Evolutionary conservation across 2,329 filamentous ascomycete species (phyloP).

Genomic region (Botrytis aclada): DNA sequence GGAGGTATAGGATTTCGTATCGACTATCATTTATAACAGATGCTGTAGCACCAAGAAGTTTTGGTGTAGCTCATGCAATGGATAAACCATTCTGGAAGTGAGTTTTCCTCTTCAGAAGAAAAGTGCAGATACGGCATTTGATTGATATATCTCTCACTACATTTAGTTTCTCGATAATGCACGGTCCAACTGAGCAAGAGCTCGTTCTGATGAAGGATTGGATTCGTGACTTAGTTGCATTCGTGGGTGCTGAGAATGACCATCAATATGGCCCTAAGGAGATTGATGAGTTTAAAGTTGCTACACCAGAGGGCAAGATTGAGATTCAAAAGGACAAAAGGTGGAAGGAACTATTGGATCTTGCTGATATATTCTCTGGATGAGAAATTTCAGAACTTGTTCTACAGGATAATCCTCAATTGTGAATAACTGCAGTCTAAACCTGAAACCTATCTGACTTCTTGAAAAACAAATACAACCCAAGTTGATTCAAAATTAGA

Average conservation of each 20-base stretch:
- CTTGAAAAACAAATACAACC: background rate
- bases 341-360: conserved; percentile 38
- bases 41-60: conserved; percentile 39
- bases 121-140: background rate
- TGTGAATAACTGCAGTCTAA: background rate
- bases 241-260: conserved; percentile 38
- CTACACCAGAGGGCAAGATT: conserved; percentile 38
- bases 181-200: conserved; percentile 41
- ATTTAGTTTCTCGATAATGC: conserved; percentile 40
- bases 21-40: conserved; percentile 44
- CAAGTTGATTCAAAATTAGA: background rate
- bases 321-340: conserved; percentile 39
- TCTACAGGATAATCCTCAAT: background rate
- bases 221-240: conserved; percentile 41
- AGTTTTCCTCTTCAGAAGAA: conserved; percentile 19
- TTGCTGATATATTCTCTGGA: conserved; percentile 36
- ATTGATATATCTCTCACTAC: background rate
- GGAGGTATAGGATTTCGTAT: conserved; percentile 45
- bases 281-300: conserved; percentile 40
- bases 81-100: conserved; percentile 46
- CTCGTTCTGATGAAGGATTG: conserved; percentile 40
- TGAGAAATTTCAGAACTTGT: background rate
- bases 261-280: conserved; percentile 39
- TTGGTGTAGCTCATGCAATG: conserved; percentile 43
- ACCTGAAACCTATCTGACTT: background rate